These are phyloP conservation scores for Fusarium buxicola DNA, from an alignment of 2,329 filamentous ascomycete species.

Conservation along the genomic window DNA sequence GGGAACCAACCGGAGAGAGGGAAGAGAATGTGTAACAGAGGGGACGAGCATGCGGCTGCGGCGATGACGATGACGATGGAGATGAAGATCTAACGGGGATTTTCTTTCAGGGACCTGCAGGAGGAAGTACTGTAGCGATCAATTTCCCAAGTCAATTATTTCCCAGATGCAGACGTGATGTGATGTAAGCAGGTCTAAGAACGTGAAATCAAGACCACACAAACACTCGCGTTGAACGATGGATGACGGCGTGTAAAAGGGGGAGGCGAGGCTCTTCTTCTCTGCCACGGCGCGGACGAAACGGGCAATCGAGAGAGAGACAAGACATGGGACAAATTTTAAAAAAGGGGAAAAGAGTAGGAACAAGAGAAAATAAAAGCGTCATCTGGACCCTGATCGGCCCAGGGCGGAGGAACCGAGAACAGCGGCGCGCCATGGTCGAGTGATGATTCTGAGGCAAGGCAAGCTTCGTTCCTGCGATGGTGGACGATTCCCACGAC, in stretches of 20 bases:
- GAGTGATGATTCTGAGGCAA: slow-evolving; percentile 5
- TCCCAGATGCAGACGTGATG: slow-evolving; percentile 2
- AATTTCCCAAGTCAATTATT: slow-evolving; percentile 7
- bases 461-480: slow-evolving; percentile 7
- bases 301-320: background rate
- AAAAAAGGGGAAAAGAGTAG: background rate
- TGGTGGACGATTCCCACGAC: slow-evolving; percentile 41
- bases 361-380: background rate
- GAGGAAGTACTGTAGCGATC: slow-evolving; percentile 20
- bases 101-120: slow-evolving; percentile 26
- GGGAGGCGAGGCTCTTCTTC: background rate
- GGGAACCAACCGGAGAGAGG: slow-evolving; percentile 8
- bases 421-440: slow-evolving; percentile 10
- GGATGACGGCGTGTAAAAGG: slow-evolving; percentile 3
- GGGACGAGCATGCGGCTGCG: slow-evolving; percentile 7
- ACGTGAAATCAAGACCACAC: slow-evolving; percentile 2
- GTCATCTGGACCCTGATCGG: slow-evolving; percentile 22
- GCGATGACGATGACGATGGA: slow-evolving; percentile 19
- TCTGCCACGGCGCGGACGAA: slow-evolving; percentile 7
- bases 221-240: background rate
- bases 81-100: slow-evolving; percentile 14
- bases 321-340: background rate
- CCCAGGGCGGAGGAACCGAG: slow-evolving; percentile 15
- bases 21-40: slow-evolving; percentile 5
- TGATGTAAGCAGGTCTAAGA: slow-evolving; percentile 16